phyloP scores from a whole-genome alignment of 1,284 basidiomycete species.

The Violaceomyces palustris region DNA sequence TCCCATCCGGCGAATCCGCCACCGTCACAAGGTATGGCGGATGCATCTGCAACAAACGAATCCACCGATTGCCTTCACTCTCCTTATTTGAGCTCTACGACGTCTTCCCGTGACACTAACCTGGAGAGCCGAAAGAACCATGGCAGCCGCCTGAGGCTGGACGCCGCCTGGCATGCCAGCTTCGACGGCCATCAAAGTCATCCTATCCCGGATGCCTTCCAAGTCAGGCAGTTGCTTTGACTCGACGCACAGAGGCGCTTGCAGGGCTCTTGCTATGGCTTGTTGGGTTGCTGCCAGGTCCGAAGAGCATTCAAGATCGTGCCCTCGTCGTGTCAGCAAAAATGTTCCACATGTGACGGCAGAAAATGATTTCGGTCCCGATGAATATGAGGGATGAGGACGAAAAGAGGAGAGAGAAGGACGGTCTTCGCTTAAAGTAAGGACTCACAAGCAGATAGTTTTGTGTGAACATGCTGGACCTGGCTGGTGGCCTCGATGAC shows the following conservation, averaged over 20 bases:
- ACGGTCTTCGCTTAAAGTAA: not conserved
- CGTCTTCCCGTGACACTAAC: no score
- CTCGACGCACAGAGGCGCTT: conserved; percentile 51
- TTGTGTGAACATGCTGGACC: conserved; percentile 27
- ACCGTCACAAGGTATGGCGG: no score
- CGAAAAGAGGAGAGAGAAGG: no score
- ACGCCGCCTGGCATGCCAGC: conserved; percentile 52
- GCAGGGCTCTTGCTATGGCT: conserved; percentile 33
- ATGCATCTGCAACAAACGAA: not conserved
- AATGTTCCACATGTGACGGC: no score
- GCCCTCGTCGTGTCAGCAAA: no score
- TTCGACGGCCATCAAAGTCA: conserved; percentile 54
- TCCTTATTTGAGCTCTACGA: not conserved
- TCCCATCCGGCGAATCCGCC: no score
- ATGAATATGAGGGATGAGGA: no score
- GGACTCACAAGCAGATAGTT: conserved; percentile 33
- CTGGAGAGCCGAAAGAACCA: conserved; percentile 51
- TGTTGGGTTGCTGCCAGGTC: conserved; percentile 36
- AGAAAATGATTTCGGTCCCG: no score
- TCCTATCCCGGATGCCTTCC: conserved; percentile 53
- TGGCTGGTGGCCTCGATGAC: conserved; percentile 30
- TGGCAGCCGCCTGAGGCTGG: conserved; percentile 49
- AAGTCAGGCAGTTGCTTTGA: conserved; percentile 53
- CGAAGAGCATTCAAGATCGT: no score
- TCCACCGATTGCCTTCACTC: not conserved